Evolutionary conservation across 2,329 filamentous ascomycete species (phyloP).

Genomic region (Penicillium hordei): DNA sequence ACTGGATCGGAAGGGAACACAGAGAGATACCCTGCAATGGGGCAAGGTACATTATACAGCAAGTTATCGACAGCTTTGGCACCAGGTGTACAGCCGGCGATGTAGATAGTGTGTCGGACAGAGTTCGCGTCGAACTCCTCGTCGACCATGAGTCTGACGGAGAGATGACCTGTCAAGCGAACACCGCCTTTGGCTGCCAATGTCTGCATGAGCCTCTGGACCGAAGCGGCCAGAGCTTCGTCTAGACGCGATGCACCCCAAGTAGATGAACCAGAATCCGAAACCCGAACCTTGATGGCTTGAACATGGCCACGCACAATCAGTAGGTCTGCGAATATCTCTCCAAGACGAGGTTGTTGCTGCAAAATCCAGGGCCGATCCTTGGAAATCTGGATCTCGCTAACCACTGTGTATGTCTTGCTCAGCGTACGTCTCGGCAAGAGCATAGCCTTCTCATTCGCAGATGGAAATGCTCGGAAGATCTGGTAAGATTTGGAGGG

Average conservation of each 20-base stretch:
- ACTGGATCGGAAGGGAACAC: conserved; percentile 20
- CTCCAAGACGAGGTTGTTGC: conserved; percentile 63
- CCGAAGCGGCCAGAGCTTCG: conserved; percentile 56
- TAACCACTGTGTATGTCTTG: conserved; percentile 58
- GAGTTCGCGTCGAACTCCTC: conserved; percentile 37
- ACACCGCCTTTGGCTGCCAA: conserved; percentile 54
- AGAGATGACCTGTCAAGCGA: conserved; percentile 67
- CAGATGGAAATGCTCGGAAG: conserved; percentile 47
- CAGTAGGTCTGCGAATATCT: conserved; percentile 72
- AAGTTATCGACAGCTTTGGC: conserved; percentile 27
- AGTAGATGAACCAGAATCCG: conserved; percentile 64
- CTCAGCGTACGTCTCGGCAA: conserved; percentile 57
- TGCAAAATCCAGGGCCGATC: conserved; percentile 66
- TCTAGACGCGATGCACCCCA: conserved; percentile 60
- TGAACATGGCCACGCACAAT: conserved; percentile 64
- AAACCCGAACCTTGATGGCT: conserved; percentile 66
- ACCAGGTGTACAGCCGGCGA: conserved; percentile 35
- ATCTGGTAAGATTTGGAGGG: conserved; percentile 60
- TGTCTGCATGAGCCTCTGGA: conserved; percentile 64
- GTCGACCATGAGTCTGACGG: conserved; percentile 68
- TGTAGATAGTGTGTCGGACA: conserved; percentile 36
- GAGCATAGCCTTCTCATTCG: conserved; percentile 57
- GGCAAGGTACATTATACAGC: conserved; percentile 32
- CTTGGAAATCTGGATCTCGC: conserved; percentile 55
- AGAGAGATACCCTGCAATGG: conserved; percentile 31